Evolutionary conservation across 495 filamentous ascomycete genomes (phyloP).

Genomic region (Tuber aestivum): DNA sequence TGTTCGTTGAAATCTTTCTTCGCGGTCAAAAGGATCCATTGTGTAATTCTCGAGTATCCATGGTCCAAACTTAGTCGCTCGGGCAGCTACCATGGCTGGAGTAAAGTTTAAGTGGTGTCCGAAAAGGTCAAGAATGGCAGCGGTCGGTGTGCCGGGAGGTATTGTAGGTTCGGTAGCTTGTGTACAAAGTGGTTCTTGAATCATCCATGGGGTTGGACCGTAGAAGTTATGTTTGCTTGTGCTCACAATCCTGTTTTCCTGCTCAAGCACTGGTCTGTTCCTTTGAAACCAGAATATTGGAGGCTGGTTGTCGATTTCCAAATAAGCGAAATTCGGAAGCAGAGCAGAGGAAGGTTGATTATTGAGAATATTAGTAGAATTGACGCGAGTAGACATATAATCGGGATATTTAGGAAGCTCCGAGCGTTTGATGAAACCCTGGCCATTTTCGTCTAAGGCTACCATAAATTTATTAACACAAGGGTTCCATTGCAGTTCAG

Average conservation of each 20-base stretch:
- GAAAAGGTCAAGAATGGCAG: not conserved
- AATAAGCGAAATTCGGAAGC: not conserved
- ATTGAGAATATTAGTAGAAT: not conserved
- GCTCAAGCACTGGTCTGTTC: not conserved
- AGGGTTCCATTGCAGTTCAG: not conserved
- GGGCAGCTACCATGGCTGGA: not conserved
- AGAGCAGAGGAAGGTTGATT: not conserved
- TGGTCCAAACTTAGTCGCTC: not conserved
- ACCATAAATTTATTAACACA: not conserved
- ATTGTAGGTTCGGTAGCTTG: not conserved
- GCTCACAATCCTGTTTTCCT: not conserved
- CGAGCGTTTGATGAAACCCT: not conserved
- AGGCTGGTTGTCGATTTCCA: not conserved
- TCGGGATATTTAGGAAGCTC: rapidly evolving
- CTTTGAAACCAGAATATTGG: not conserved
- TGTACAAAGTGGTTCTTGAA: not conserved
- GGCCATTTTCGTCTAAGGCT: not conserved
- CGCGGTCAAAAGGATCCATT: not conserved
- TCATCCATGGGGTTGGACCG: not conserved
- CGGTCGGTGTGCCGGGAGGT: not conserved
- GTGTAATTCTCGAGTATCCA: not conserved
- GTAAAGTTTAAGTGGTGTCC: not conserved
- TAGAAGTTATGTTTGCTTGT: not conserved
- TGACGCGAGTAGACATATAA: not conserved
- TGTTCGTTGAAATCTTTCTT: not conserved